Conservation (phyloP, 2,329 filamentous ascomycete genomes). For the Biscogniauxia marginata region DNA sequence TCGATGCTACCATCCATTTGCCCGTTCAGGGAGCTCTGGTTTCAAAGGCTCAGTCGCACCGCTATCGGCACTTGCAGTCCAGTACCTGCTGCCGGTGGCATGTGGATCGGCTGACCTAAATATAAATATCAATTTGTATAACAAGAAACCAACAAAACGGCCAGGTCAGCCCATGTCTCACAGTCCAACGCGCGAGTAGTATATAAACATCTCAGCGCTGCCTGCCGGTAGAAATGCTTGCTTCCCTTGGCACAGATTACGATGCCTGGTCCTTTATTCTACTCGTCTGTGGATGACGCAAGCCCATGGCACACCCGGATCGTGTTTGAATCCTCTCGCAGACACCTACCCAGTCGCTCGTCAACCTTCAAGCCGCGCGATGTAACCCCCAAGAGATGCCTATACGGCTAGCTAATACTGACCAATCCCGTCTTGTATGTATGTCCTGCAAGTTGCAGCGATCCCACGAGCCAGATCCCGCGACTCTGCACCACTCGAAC, state of each 20-base stretch:
- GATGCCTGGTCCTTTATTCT: not conserved
- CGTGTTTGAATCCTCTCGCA: constrained; percentile 17
- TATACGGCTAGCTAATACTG: not conserved
- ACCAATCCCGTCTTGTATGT: not conserved
- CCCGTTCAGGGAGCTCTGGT: not conserved
- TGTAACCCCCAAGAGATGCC: constrained; percentile 11
- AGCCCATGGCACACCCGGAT: constrained; percentile 12
- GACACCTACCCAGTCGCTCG: constrained; percentile 18
- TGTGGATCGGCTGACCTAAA: not conserved
- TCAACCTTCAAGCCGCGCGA: constrained; percentile 15
- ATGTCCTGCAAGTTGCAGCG: not conserved
- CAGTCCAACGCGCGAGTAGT: too few relatives aligned
- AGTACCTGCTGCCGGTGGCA: not conserved
- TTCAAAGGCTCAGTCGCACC: not conserved
- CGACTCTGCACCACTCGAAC: not conserved
- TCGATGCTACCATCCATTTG: not conserved
- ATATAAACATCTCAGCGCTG: not conserved
- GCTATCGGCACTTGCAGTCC: not conserved
- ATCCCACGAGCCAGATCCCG: not conserved
- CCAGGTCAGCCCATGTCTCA: not conserved
- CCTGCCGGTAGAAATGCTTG: not conserved
- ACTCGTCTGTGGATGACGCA: not conserved
- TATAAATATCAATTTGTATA: too few relatives aligned
- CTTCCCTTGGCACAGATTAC: not conserved
- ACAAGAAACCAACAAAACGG: too few relatives aligned